Conservation (phyloP, 371 early-diverging fungal species). For the Actinomucor elegans region DNA sequence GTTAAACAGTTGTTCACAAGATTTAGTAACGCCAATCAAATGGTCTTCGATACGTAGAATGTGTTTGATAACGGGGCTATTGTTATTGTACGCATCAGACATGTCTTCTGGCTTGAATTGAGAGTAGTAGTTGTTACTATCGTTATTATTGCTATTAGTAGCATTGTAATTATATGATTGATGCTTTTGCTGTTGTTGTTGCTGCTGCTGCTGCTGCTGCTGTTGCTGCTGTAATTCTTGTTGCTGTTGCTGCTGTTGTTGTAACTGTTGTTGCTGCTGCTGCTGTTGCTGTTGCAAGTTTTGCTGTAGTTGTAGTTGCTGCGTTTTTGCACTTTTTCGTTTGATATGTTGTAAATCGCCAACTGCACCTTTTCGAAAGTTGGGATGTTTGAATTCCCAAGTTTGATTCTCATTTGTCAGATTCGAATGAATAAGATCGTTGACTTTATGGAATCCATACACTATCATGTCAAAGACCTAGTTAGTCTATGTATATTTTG, state of each 20-base stretch:
- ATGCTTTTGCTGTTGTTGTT: constrained; percentile 1
- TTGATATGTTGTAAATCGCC: constrained; percentile 62
- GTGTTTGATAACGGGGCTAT: constrained; percentile 12
- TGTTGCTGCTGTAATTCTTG: not conserved
- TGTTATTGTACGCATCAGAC: not conserved
- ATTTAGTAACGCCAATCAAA: constrained; percentile 14
- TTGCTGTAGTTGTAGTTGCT: constrained; percentile 11
- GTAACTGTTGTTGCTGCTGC: not conserved
- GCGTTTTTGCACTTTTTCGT: constrained; percentile 58
- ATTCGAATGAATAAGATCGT: constrained; percentile 63
- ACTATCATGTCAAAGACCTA: constrained; percentile 26
- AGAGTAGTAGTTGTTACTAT: not conserved
- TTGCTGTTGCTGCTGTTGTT: constrained; percentile 1
- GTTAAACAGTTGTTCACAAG: constrained; percentile 21
- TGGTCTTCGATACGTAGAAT: constrained; percentile 26
- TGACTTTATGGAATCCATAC: constrained; percentile 64
- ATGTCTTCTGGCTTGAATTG: not conserved
- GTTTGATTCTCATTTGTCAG: constrained; percentile 58
- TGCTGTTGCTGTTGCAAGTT: constrained; percentile 11
- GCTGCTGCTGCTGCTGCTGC: constrained; percentile 7
- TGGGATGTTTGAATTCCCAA: constrained; percentile 74
- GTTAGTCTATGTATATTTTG: too few species aligned
- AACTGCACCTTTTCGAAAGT: constrained; percentile 61
- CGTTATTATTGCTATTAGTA: not conserved
- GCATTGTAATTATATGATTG: not conserved